Evolutionary conservation across 352 stramenopile genomes (phyloP), one percentile per base, ranked within the genome.

Genomic region (Phytophthora multivora): DNA sequence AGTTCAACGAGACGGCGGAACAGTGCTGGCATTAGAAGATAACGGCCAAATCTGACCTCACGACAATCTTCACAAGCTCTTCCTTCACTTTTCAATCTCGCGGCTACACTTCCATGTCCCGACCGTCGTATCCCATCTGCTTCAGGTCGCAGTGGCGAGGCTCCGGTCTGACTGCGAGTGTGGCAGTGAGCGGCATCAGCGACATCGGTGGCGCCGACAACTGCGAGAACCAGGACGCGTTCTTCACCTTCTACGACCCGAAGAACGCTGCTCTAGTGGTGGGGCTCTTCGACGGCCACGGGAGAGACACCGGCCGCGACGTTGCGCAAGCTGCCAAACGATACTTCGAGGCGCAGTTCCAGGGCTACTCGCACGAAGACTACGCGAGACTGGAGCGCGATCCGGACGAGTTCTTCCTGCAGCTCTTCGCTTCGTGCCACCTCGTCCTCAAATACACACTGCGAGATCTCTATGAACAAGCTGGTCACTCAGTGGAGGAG

Each of bases 151-250:
- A 52, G 0, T 69, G 35, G 51, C 12, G 30, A 42, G 48, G 18
- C 21, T 60, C 53, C 15, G 46, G 42, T 0, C 25, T 64, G 16
- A 5, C 31, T 33, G 59, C 51, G 42, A 56, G 36, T 18, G 61
- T 81, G 21, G 71, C 67, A 0, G 77, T 66, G 23, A 86, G 78
- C 31, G 83, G 79, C 21, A 58, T 85, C 55, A 89, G 75, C 11
- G 74, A 90, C 56, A 71, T 78, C 0, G 86, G 86, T 12, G 75
- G 77, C 48, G 62, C 66, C n/a, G 71, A 82, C 51, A 73, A 73
- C 43, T 52, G 63, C 23, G 70, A 85, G 61, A 98, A 98, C 67
- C 91, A 98, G 72, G 91, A 98, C 58, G 81, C 90, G 19, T 95
- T 89, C 72, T 96, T 97, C 61, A 74, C 84, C 23, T 84, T 83